Evolutionary conservation across 2,329 filamentous ascomycete species (phyloP).

Genomic region (Epicoccum sorghinum): DNA sequence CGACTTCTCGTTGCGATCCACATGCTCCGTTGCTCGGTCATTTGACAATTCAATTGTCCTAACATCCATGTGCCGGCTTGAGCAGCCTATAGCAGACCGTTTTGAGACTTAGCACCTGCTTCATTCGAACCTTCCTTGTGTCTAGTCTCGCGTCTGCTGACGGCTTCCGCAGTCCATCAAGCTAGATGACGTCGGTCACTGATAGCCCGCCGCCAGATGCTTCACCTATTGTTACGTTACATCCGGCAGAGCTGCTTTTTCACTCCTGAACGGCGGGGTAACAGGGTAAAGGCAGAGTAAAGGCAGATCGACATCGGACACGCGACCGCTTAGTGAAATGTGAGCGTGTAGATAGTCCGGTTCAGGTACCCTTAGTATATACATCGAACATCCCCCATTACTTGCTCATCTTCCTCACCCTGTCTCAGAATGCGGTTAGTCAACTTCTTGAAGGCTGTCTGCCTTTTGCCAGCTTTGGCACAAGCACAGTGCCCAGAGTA

Average conservation of each 20-base stretch:
- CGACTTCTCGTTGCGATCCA: conserved; percentile 7
- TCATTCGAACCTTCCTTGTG: neutral
- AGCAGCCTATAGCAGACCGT: conserved; percentile 3
- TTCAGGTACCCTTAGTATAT: no score
- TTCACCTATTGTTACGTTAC: conserved; percentile 35
- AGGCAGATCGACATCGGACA: conserved; percentile 21
- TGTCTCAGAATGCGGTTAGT: conserved; percentile 30
- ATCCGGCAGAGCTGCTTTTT: conserved; percentile 17
- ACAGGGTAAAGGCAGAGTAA: conserved; percentile 28
- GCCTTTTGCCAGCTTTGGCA: conserved; percentile 30
- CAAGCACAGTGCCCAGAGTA: conserved; percentile 53
- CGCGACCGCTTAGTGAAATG: neutral
- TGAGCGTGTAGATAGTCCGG: no score
- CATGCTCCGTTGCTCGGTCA: conserved; percentile 11
- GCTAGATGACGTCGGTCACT: conserved; percentile 31
- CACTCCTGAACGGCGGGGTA: conserved; percentile 43
- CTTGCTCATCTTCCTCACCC: neutral
- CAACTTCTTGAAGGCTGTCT: conserved; percentile 20
- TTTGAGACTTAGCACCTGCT: neutral
- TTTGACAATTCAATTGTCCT: conserved; percentile 3
- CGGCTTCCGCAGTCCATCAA: neutral
- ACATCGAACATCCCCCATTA: no score
- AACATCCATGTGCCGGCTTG: neutral
- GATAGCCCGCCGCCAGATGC: conserved; percentile 18
- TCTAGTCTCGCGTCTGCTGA: conserved; percentile 3